phyloP scores from a whole-genome alignment of 176 grass and related monocot species.

The Oryza rufipogon region DNA sequence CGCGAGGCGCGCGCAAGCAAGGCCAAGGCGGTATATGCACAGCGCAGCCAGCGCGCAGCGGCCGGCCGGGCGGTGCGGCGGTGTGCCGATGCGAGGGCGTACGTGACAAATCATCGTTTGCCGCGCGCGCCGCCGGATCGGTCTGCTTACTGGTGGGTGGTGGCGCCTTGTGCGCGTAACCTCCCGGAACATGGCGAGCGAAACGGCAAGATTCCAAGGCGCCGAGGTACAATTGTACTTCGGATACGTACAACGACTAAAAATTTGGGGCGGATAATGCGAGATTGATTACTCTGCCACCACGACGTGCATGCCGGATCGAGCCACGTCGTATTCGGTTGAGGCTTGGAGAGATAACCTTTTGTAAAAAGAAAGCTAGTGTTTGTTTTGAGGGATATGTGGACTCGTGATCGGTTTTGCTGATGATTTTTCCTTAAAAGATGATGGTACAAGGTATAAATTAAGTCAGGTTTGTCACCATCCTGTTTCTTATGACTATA shows the following conservation, averaged over 20 bases:
- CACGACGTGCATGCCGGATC: neutral
- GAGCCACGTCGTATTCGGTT: too few relatives aligned
- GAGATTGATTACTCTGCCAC: neutral
- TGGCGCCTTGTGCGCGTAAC: neutral
- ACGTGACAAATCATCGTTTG: too few relatives aligned
- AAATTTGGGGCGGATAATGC: neutral
- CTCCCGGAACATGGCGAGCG: conserved; percentile 10
- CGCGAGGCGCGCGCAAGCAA: too few relatives aligned
- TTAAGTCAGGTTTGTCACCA: neutral
- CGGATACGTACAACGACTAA: neutral
- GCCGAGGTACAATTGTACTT: neutral
- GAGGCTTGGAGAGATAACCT: neutral
- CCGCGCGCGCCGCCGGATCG: neutral
- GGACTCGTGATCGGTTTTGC: neutral
- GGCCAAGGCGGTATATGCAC: too few relatives aligned
- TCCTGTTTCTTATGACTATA: neutral
- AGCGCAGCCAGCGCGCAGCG: too few relatives aligned
- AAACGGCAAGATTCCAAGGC: conserved; percentile 16
- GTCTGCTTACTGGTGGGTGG: neutral
- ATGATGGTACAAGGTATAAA: neutral
- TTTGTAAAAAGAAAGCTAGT: neutral
- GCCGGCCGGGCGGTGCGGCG: too few relatives aligned
- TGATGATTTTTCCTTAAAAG: neutral
- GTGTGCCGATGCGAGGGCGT: too few relatives aligned
- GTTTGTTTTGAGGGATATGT: neutral